phyloP scores from a whole-genome alignment of 1,139 yeast genomes.

The Geotrichum siamense region DNA sequence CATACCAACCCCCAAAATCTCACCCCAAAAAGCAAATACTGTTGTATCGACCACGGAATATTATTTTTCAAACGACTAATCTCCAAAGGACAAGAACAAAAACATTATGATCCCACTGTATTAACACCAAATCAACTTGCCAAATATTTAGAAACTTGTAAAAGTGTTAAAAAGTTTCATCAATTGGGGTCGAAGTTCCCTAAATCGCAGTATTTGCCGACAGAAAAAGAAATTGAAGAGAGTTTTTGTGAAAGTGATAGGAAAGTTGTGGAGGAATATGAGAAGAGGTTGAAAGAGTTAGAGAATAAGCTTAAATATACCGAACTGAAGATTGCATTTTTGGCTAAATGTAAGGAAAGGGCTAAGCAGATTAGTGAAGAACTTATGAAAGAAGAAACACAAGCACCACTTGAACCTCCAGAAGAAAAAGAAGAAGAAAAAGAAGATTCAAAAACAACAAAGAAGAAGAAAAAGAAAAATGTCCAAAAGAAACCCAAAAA shows the following conservation, averaged over 20 bases:
- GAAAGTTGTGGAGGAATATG: constrained; percentile 26
- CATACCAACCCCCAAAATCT: constrained; percentile 23
- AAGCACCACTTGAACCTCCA: neutral
- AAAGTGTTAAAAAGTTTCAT: constrained; percentile 31
- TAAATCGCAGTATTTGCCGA: constrained; percentile 9
- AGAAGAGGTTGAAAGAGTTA: constrained; percentile 19
- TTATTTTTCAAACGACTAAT: constrained; percentile 40
- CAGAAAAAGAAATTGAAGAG: constrained; percentile 15
- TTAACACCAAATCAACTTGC: constrained; percentile 23
- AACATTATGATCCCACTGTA: constrained; percentile 18
- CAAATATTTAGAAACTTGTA: constrained; percentile 37
- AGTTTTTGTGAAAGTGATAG: constrained; percentile 22
- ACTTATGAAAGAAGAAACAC: constrained; percentile 12
- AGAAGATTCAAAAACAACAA: constrained; percentile 12
- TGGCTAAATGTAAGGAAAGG: constrained; percentile 17
- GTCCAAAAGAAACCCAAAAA: constrained; percentile 23
- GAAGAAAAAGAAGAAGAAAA: constrained; percentile 18
- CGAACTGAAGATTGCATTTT: constrained; percentile 18
- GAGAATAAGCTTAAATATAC: constrained; percentile 21
- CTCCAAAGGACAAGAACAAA: constrained; percentile 12
- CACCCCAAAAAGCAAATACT: constrained; percentile 53
- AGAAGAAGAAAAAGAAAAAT: constrained; percentile 6
- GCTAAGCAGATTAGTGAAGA: constrained; percentile 17
- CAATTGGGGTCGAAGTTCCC: constrained; percentile 29
- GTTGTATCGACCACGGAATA: constrained; percentile 66